These are phyloP conservation scores for Melastoma candidum DNA, from an alignment of 441 rosid species.

Conservation along the genomic window DNA sequence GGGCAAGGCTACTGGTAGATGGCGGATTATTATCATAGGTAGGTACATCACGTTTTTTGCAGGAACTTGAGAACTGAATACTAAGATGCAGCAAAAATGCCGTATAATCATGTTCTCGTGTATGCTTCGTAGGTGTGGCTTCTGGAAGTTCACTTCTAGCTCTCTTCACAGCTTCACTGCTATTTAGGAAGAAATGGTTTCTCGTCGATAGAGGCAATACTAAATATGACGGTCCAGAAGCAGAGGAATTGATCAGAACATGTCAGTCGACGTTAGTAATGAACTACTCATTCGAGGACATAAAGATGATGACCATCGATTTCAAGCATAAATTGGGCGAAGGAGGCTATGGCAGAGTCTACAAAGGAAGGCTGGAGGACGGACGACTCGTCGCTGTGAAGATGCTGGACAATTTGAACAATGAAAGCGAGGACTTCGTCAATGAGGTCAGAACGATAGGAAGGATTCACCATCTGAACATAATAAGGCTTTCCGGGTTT, in stretches of 20 bases:
- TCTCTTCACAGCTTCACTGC: constrained; percentile 2
- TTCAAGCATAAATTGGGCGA: constrained; percentile 28
- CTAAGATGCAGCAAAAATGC: neutral
- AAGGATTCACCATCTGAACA: constrained; percentile 29
- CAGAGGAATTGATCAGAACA: constrained; percentile 19
- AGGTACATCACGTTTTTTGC: no score
- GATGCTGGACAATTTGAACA: constrained; percentile 15
- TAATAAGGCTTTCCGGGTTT: constrained; percentile 29
- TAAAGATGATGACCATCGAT: constrained; percentile 29
- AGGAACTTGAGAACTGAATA: neutral
- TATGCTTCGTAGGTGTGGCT: constrained; percentile 15
- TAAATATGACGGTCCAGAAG: constrained; percentile 8
- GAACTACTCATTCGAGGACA: constrained; percentile 21
- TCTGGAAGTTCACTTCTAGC: constrained; percentile 13
- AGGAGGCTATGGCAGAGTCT: constrained; percentile 32
- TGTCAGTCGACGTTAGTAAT: constrained; percentile 20
- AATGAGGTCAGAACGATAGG: constrained; percentile 37
- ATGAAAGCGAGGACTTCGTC: constrained; percentile 16
- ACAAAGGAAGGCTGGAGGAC: constrained; percentile 21
- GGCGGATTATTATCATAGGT: no score
- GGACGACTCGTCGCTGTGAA: constrained; percentile 29
- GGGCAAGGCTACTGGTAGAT: no score
- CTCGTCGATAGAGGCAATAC: no score
- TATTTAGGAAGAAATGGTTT: neutral
- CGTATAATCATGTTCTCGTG: neutral